These are phyloP conservation scores for Hypomontagnella monticulosa DNA, from an alignment of 495 filamentous ascomycete genomes.

Conservation along the genomic window DNA sequence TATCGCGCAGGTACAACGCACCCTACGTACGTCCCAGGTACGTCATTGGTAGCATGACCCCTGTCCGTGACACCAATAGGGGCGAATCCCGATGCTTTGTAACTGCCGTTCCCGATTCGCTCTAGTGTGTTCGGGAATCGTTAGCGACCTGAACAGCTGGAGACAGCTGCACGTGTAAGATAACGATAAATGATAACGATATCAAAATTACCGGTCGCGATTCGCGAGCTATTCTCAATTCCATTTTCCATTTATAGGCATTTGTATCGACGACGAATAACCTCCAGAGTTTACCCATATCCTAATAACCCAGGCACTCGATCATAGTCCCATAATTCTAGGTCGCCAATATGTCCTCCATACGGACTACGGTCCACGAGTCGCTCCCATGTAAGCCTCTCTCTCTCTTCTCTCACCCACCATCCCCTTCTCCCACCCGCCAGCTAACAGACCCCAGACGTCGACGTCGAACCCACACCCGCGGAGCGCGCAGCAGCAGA, in stretches of 20 bases:
- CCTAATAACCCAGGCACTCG: slow-evolving; percentile 54
- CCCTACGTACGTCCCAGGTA: slow-evolving; percentile 13
- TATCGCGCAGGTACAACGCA: slow-evolving; percentile 26
- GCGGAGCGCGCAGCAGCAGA: slow-evolving; percentile 65
- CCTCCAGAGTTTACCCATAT: slow-evolving; percentile 21
- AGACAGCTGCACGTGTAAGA: neutral
- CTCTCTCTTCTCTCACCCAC: slow-evolving; percentile 4
- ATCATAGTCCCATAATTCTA: neutral
- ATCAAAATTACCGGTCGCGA: neutral
- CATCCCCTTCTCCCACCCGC: slow-evolving; percentile 34
- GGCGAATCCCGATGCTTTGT: neutral
- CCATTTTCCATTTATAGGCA: neutral
- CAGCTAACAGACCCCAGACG: slow-evolving; percentile 60
- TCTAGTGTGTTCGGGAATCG: neutral
- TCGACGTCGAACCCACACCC: slow-evolving; percentile 73
- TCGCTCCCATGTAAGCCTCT: slow-evolving; percentile 79
- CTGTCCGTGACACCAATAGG: slow-evolving; percentile 12
- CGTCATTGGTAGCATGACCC: slow-evolving; percentile 26
- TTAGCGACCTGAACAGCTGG: neutral
- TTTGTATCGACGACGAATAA: slow-evolving; percentile 28
- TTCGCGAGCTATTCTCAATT: neutral
- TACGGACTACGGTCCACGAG: slow-evolving; percentile 74
- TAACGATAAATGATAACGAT: neutral
- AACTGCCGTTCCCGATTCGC: slow-evolving; percentile 2
- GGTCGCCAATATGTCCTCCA: slow-evolving; percentile 67